Evolutionary conservation across 1,139 yeast species (phyloP), one percentile per base, ranked within the genome.

Genomic region (Geotrichum australiense): DNA sequence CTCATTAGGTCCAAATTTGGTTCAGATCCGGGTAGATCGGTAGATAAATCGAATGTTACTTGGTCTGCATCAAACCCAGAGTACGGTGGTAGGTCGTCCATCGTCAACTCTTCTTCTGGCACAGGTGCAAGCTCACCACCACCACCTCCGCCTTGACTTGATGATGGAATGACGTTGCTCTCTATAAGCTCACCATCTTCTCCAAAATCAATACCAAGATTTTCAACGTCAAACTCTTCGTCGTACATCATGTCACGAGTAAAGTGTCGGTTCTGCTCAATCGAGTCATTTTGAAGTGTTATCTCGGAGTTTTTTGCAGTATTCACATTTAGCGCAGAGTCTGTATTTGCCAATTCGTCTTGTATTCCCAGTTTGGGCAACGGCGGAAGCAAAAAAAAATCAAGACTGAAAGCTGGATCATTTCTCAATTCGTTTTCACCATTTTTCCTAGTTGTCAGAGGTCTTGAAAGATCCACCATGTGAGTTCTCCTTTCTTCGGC

Each of bases 131-230:
- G 20, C 21, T 31, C 35, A 19, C 20, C 20, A 18, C 6, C 18
- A 15, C 8, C 21, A 15, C 32, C 18, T 29, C 7, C 30, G 6
- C 29, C 11, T 5, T 11, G 35, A 25, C n/a, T n/a, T n/a, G n/a
- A n/a, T n/a, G n/a, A n/a, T n/a, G n/a, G n/a, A n/a, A n/a, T n/a
- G n/a, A n/a, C n/a, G 4, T n/a, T 20, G 21, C 18, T 31, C 22
- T 39, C 42, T 18, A 41, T 36, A 18, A 41, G 11, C 28, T 41
- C 43, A 8, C 47, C 47, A 15, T 43, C 37, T 18, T 33, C 42
- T 2, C 42, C 43, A 37, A 43, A 43, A 15, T 35, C 39, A 19
- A 35, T 16, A 5, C 24, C 43, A 4, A 34, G 27, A 5, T 24
- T 24, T 3, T 34, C 37, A 5, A 34, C 35, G 6, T 34, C 38